phyloP scores from a whole-genome alignment of 2,329 filamentous ascomycete species.

The Thermoascus crustaceus region DNA sequence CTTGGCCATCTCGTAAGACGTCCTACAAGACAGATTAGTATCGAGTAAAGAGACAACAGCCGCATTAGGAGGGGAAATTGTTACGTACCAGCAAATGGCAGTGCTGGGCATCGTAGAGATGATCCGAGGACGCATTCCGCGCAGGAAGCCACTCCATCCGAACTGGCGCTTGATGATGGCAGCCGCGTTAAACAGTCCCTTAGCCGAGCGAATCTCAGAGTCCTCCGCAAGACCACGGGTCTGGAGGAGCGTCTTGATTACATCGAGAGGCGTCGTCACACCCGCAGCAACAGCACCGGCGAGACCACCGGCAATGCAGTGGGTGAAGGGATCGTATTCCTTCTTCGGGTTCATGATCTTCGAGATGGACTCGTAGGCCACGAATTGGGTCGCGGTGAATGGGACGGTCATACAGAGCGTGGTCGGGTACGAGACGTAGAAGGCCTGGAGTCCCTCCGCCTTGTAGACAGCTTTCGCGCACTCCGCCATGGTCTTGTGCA shows the following conservation, averaged over 20 bases:
- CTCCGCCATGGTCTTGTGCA: constrained; percentile 75
- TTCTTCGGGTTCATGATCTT: constrained; percentile 79
- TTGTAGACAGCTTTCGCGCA: constrained; percentile 84
- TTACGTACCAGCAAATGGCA: constrained; percentile 87
- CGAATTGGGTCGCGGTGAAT: constrained; percentile 94
- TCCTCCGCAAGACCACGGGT: constrained; percentile 80
- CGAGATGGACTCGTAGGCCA: constrained; percentile 93
- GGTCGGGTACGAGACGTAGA: constrained; percentile 97
- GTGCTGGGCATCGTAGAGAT: constrained; percentile 98
- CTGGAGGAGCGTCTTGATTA: constrained; percentile 96
- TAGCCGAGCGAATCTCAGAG: constrained; percentile 74
- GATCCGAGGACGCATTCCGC: constrained; percentile 81
- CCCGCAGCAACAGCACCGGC: constrained; percentile 91
- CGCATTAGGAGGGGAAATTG: not conserved
- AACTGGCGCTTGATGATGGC: constrained; percentile 74
- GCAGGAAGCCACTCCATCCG: constrained; percentile 81
- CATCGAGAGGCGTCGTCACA: constrained; percentile 90
- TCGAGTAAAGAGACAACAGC: not conserved
- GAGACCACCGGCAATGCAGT: constrained; percentile 85
- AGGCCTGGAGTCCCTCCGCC: constrained; percentile 79
- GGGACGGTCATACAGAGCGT: constrained; percentile 98
- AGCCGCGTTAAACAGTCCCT: constrained; percentile 70
- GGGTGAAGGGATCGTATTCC: constrained; percentile 81
- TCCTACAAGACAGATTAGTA: constrained; percentile 34
- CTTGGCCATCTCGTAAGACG: constrained; percentile 61